Conservation (phyloP, 2,329 filamentous ascomycete species). For the Cladophialophora exuberans region DNA sequence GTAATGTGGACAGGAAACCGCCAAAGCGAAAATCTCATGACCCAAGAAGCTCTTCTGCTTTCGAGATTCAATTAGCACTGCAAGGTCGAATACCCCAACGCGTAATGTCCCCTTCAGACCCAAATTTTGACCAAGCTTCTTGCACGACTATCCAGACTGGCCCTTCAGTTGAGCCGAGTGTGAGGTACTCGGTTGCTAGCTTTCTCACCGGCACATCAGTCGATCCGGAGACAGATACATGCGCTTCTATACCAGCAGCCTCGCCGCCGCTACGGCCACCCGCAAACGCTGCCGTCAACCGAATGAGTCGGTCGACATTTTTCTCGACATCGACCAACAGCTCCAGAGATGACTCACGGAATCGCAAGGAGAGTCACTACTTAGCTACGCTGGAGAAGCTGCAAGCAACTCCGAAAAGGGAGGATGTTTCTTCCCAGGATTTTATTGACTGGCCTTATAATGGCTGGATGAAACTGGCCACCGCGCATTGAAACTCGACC, state of each 20-base stretch:
- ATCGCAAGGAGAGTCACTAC: constrained; percentile 23
- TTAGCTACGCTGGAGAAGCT: constrained; percentile 28
- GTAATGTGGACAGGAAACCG: constrained; percentile 4
- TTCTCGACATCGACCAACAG: constrained; percentile 26
- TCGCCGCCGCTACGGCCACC: constrained; percentile 14
- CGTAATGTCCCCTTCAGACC: constrained; percentile 10
- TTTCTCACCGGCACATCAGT: constrained; percentile 25
- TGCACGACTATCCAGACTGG: constrained; percentile 32
- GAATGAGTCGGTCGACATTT: constrained; percentile 25
- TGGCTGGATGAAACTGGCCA: constrained; percentile 28
- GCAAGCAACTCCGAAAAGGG: constrained; percentile 23
- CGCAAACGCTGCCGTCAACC: constrained; percentile 2
- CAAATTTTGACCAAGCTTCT: constrained; percentile 24
- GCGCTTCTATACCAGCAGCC: constrained; percentile 4
- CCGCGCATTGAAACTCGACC: constrained; percentile 20
- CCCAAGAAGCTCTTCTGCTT: background rate
- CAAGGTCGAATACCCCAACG: constrained; percentile 4
- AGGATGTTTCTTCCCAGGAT: constrained; percentile 33
- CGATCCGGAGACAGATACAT: constrained; percentile 19
- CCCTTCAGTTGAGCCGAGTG: constrained; percentile 22
- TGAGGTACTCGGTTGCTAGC: constrained; percentile 29
- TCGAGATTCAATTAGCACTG: constrained; percentile 3
- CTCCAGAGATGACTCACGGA: constrained; percentile 19
- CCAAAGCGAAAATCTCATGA: background rate
- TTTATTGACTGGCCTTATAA: constrained; percentile 34